phyloP scores from a whole-genome alignment of 768 basidiomycete species.

The Serendipita vermifera region DNA sequence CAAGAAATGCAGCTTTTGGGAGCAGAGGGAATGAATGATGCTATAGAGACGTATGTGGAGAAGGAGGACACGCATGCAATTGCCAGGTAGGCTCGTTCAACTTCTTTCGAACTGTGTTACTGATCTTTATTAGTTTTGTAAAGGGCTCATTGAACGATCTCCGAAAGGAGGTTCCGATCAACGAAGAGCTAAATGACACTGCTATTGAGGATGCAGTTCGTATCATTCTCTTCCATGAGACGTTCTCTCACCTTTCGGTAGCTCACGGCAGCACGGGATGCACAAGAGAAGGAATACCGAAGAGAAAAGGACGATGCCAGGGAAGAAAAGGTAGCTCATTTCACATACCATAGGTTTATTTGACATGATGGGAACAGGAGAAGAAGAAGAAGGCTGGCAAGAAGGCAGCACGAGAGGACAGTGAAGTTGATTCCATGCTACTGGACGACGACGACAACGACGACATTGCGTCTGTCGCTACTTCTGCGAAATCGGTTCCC shows the following conservation, averaged over 20 bases:
- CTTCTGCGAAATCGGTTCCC: conserved; percentile 16
- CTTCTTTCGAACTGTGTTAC: neutral
- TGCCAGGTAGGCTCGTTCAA: conserved; percentile 44
- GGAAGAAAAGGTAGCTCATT: conserved; percentile 28
- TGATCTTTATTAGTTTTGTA: conserved; percentile 9
- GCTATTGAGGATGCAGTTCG: conserved; percentile 61
- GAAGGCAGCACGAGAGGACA: conserved; percentile 32
- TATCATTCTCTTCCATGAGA: conserved; percentile 10
- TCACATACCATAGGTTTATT: neutral
- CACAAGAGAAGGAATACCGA: conserved; percentile 39
- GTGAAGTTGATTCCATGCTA: conserved; percentile 62
- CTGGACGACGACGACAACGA: conserved; percentile 53
- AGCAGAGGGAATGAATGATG: conserved; percentile 83
- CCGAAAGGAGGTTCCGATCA: conserved; percentile 47
- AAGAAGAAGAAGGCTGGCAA: conserved; percentile 19
- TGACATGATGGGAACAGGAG: neutral
- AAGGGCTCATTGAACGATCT: neutral
- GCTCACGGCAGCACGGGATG: conserved; percentile 43
- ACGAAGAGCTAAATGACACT: conserved; percentile 55
- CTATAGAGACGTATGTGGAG: conserved; percentile 90
- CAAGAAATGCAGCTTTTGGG: conserved; percentile 88
- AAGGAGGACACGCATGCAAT: conserved; percentile 96
- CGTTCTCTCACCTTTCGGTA: conserved; percentile 20
- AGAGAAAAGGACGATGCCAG: conserved; percentile 40
- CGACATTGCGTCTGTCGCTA: conserved; percentile 30